Evolutionary conservation across 1,284 basidiomycete genomes (phyloP).

Genomic region (Phlebopus sp.): DNA sequence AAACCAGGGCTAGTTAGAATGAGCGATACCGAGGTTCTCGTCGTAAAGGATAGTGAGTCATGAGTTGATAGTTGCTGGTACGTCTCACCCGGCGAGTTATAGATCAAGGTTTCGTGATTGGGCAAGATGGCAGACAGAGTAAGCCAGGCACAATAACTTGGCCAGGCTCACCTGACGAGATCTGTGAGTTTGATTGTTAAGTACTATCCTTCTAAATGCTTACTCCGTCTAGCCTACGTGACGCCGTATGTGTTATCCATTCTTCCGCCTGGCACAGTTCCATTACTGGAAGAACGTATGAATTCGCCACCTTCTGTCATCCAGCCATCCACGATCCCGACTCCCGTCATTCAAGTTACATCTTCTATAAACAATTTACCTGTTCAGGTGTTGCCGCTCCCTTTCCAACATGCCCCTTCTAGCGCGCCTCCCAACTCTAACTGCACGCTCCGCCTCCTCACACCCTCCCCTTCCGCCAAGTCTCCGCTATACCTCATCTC

Average conservation of each 20-base stretch:
- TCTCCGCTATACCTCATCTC: conserved; percentile 67
- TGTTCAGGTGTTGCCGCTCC: conserved; percentile 66
- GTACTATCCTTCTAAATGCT: background rate
- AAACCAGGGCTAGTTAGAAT: conserved; percentile 66
- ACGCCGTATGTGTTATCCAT: conserved; percentile 86
- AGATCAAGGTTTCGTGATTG: conserved; percentile 78
- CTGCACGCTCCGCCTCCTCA: conserved; percentile 55
- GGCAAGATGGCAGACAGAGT: conserved; percentile 64
- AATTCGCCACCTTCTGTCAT: conserved; percentile 29
- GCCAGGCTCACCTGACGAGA: conserved; percentile 80
- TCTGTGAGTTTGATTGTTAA: conserved; percentile 44
- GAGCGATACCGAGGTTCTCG: conserved; percentile 66
- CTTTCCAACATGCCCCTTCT: conserved; percentile 42
- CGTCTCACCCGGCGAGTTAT: conserved; percentile 1
- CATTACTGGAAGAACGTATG: conserved; percentile 29
- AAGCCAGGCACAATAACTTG: conserved; percentile 66
- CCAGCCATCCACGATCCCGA: conserved; percentile 40
- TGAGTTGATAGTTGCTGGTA: background rate
- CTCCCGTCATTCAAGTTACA: conserved; percentile 72
- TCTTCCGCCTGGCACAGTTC: conserved; percentile 65
- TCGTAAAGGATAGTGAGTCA: conserved; percentile 78
- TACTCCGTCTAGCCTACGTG: conserved; percentile 54
- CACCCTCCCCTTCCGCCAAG: conserved; percentile 47
- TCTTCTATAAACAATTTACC: conserved; percentile 70
- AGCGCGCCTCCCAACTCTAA: conserved; percentile 29